A percentile compares a stretch with the other conserved stretches of the same genome.
Evolutionary conservation across 148 eudicot species (phyloP).

Genomic region (Vaccinium darrowii): DNA sequence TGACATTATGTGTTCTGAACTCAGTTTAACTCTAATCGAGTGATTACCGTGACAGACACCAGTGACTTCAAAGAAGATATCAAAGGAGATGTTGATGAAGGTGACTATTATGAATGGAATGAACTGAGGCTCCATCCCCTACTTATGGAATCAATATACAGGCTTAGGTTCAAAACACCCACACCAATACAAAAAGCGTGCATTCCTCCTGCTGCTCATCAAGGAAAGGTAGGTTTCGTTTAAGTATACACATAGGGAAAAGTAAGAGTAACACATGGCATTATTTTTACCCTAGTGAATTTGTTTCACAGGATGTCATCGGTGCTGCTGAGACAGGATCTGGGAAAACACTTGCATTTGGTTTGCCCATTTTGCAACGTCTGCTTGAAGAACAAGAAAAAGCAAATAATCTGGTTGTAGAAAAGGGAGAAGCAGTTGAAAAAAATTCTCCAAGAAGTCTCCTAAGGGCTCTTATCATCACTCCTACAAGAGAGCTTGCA

Average conservation of each 20-base stretch:
- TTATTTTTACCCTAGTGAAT: conserved; percentile 10
- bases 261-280: conserved; percentile 9
- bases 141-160: conserved; percentile 73
- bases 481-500: conserved; percentile 98
- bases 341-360: conserved; percentile 98
- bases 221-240: conserved; percentile 73
- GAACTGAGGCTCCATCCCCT: conserved; percentile 88
- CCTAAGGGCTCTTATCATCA: conserved; percentile 77
- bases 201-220: conserved; percentile 96
- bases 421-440: conserved; percentile 51
- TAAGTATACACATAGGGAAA: background rate
- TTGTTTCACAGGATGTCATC: conserved; percentile 70
- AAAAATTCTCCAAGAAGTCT: conserved; percentile 53
- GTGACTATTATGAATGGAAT: conserved; percentile 79
- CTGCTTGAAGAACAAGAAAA: conserved; percentile 93
- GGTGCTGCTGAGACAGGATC: conserved; percentile 99
- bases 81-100: conserved; percentile 55
- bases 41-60: conserved; percentile 23
- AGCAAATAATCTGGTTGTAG: conserved; percentile 44
- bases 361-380: conserved; percentile 90
- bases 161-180: conserved; percentile 85
- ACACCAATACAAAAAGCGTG: conserved; percentile 96
- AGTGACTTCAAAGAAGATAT: conserved; percentile 31
- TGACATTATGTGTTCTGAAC: background rate
- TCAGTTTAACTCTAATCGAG: background rate